Base-by-base conservation (phyloP, 345 rosid species). In the Passiflora organensis region DNA sequence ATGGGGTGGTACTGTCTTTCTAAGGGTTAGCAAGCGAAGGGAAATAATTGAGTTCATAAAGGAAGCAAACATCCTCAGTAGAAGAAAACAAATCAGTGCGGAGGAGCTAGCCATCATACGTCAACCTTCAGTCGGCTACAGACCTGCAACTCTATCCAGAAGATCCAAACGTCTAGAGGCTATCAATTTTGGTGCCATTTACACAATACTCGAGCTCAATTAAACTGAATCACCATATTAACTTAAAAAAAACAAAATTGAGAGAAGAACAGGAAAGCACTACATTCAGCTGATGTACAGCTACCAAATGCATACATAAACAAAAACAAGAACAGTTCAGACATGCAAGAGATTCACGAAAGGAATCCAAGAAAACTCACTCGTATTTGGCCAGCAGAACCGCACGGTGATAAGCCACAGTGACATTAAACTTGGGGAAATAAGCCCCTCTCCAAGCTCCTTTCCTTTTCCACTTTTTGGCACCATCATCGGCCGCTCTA, bases 361-460 rank as follows among this genome's bases (percentile, higher is more conserved):
- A 47, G 4, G 13, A 59, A 0, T 12, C 17, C 10, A 6, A 12
- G 4, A 43, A 14, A 16, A 13, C 77, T 70, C 67, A 89, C 96
- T 83, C 66, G 48, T 89, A 89, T 55, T 72, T 82, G 10, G 97
- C 85, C 45, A 89, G 79, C 80, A 93, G 77, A 58, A 89, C 99
- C 8, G 97, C 87, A 9, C 97, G 71, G 62, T 93, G 99, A 82
- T 93, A 93, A 4, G 85, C 95, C 23, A 89, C 95, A 0, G 91
- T 87, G 63, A 86, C 95, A 62, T 85, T 93, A 24, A 66, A 93
- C 38, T 69, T 75, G 5, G 99, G 99, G 54, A 89, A 93, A 54
- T 76, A 83, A 72, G 78, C 95, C 18, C 99, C 99, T 58, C 96
- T 80, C 99, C 97, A 93, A 65, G 99, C 97, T 16, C 89, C 85